phyloP scores from a whole-genome alignment of 768 basidiomycete genomes.

The Leucogyrophana mollusca region DNA sequence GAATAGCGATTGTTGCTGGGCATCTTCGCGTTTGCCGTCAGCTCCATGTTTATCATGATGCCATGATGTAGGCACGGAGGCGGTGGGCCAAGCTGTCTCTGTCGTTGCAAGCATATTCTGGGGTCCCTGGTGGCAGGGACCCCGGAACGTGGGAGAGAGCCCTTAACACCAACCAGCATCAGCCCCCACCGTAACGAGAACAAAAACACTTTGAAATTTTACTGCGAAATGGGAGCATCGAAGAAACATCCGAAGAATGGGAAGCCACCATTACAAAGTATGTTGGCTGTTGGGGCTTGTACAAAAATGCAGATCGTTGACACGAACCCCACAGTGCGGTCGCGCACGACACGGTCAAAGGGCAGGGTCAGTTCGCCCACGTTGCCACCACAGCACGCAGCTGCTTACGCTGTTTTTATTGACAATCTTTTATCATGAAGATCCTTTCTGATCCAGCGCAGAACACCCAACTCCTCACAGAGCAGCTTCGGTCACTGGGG shows the following conservation, averaged over 20 bases:
- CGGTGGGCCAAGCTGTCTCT: too few relatives aligned
- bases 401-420: conserved; percentile 10
- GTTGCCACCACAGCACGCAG: conserved; percentile 13
- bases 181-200: conserved; percentile 21
- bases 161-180: conserved; percentile 38
- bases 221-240: conserved; percentile 40
- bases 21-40: too few relatives aligned
- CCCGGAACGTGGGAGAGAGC: conserved; percentile 30
- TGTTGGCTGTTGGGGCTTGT: conserved; percentile 29
- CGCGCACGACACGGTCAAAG: conserved; percentile 59
- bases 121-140: conserved; percentile 29
- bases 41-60: too few relatives aligned
- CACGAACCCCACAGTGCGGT: conserved; percentile 41
- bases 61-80: too few relatives aligned
- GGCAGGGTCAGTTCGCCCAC: conserved; percentile 47
- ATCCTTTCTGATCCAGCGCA: conserved; percentile 58
- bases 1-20: too few relatives aligned
- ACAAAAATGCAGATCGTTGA: conserved; percentile 25
- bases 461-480: conserved; percentile 63
- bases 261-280: conserved; percentile 37
- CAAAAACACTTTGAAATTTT: conserved; percentile 23
- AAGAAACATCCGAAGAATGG: conserved; percentile 39
- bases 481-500: conserved; percentile 75
- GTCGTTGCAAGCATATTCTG: conserved; percentile 11
- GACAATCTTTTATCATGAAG: conserved; percentile 10